Percentiles rank a stretch among this genome's conserved stretches.
These are phyloP conservation scores for Candida pseudofarinosa DNA, from an alignment of 805 yeast species.

Conservation along the genomic window DNA sequence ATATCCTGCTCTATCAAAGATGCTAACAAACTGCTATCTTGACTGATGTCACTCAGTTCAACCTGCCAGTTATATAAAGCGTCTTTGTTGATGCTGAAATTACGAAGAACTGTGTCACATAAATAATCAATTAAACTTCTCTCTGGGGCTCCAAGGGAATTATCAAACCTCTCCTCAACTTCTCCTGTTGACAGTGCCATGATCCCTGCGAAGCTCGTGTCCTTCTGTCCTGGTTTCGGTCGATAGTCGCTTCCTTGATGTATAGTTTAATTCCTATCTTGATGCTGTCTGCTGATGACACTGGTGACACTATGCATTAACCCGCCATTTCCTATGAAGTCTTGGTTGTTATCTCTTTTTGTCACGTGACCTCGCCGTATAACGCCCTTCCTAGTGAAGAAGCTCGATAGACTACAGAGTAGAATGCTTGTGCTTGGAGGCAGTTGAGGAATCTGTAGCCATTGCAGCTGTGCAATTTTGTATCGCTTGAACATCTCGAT, in stretches of 20 bases:
- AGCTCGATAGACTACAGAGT: too few species aligned
- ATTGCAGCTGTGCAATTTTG: too few species aligned
- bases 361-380: too few species aligned
- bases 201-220: background rate
- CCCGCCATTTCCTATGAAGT: too few species aligned
- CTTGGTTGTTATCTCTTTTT: too few species aligned
- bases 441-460: too few species aligned
- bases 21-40: slow-evolving; percentile 16
- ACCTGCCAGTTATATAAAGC: slow-evolving; percentile 34
- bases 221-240: background rate
- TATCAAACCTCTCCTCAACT: background rate
- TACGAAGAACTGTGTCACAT: slow-evolving; percentile 20
- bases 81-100: slow-evolving; percentile 22
- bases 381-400: too few species aligned
- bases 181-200: background rate
- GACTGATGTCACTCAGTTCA: slow-evolving; percentile 24
- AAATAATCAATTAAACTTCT: slow-evolving; percentile 15
- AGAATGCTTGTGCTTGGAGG: too few species aligned
- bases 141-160: slow-evolving; percentile 6
- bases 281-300: too few species aligned
- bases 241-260: background rate
- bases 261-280: too few species aligned
- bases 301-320: too few species aligned
- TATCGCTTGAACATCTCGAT: too few species aligned
- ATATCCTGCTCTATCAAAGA: slow-evolving; percentile 24